Conservation (phyloP, 495 filamentous ascomycete genomes). For the Penicillium taxi region DNA sequence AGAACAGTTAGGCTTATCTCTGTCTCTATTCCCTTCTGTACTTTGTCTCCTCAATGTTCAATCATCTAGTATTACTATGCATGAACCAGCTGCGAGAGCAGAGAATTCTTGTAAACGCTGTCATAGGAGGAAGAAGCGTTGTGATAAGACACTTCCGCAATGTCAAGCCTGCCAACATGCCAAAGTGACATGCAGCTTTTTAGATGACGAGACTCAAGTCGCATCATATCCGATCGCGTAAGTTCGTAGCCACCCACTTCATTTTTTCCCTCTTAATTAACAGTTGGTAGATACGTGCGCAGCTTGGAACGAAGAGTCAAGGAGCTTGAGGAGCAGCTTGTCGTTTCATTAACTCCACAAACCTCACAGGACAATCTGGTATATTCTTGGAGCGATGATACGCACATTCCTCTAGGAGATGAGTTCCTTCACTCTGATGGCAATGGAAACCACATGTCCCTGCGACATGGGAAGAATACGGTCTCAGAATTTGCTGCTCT, state of each 20-base stretch:
- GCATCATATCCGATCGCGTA: constrained; percentile 32
- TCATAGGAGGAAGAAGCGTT: constrained; percentile 32
- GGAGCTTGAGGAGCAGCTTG: constrained; percentile 24
- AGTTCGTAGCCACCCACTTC: constrained; percentile 6
- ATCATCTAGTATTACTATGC: too few relatives aligned
- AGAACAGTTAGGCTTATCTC: too few relatives aligned
- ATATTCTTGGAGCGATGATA: constrained; percentile 5
- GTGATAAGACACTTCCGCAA: constrained; percentile 27
- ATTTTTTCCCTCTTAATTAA: too few relatives aligned
- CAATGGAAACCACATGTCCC: constrained; percentile 2
- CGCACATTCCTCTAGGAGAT: constrained; percentile 1
- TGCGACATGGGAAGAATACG: neutral
- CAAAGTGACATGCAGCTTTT: constrained; percentile 28
- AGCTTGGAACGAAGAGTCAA: constrained; percentile 22
- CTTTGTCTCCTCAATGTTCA: too few relatives aligned
- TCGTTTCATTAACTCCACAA: constrained; percentile 7
- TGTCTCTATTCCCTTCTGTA: too few relatives aligned
- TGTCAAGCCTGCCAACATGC: constrained; percentile 28
- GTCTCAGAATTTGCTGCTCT: constrained; percentile 1
- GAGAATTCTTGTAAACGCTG: constrained; percentile 29
- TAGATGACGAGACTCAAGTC: constrained; percentile 27
- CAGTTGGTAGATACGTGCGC: constrained; percentile 27
- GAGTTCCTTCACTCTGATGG: neutral
- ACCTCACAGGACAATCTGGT: constrained; percentile 6
- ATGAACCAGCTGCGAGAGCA: constrained; percentile 9